These are phyloP conservation scores for Mediolabrus comicus DNA, from an alignment of 108 stramenopile genomes.

Conservation along the genomic window DNA sequence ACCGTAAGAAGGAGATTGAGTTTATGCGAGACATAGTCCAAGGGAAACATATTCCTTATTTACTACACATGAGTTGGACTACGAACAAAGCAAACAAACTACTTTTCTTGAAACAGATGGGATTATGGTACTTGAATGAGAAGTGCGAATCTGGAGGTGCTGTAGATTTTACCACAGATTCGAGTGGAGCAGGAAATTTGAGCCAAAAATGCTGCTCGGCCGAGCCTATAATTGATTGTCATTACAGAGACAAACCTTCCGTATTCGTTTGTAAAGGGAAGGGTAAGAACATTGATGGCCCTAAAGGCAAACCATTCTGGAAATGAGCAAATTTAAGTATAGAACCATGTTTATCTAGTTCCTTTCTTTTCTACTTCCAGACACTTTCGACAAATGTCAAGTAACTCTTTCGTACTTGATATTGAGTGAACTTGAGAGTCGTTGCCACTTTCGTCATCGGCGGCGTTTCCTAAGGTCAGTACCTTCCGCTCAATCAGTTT, in stretches of 20 bases:
- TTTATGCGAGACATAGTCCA: slow-evolving; percentile 49
- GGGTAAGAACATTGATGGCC: slow-evolving; percentile 39
- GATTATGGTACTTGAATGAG: slow-evolving; percentile 53
- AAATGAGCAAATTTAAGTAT: slow-evolving; percentile 5
- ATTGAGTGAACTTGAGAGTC: not conserved
- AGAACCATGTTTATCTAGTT: not conserved
- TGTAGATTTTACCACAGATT: slow-evolving; percentile 20
- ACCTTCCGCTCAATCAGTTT: slow-evolving; percentile 54
- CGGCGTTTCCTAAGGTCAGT: slow-evolving; percentile 5
- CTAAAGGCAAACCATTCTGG: slow-evolving; percentile 52
- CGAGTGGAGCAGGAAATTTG: slow-evolving; percentile 4
- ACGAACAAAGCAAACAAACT: slow-evolving; percentile 59
- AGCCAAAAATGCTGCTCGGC: slow-evolving; percentile 35
- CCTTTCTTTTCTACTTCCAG: not conserved
- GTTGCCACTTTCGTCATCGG: not conserved
- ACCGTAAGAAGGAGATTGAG: slow-evolving; percentile 44
- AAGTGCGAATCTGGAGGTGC: slow-evolving; percentile 40
- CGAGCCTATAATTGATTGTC: slow-evolving; percentile 42
- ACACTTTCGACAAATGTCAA: slow-evolving; percentile 30
- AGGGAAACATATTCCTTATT: slow-evolving; percentile 39
- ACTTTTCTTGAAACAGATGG: slow-evolving; percentile 51
- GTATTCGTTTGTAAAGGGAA: slow-evolving; percentile 29
- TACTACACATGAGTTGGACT: slow-evolving; percentile 72
- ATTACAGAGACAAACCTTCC: slow-evolving; percentile 54
- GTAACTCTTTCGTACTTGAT: slow-evolving; percentile 22